A percentile compares a stretch with the other conserved stretches of the same genome.
These are phyloP conservation scores for Crithidia thermophila DNA, from an alignment of 208 protist species.

Conservation along the genomic window DNA sequence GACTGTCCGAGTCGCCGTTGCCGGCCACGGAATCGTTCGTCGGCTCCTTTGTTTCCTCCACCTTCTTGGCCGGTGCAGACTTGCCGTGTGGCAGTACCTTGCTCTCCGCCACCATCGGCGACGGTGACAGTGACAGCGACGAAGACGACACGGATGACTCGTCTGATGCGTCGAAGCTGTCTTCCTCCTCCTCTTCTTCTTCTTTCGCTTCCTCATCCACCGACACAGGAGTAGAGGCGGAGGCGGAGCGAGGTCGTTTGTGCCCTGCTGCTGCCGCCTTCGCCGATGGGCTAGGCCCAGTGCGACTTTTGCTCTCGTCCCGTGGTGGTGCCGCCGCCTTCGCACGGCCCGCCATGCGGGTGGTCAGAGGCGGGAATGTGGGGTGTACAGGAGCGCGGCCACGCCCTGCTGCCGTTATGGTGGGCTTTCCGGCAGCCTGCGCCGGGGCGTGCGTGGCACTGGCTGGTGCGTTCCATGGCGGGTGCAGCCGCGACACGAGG, in stretches of 20 bases:
- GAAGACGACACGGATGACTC: background rate
- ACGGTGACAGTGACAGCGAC: slow-evolving; percentile 6
- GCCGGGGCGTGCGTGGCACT: background rate
- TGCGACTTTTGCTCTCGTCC: background rate
- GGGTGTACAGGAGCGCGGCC: background rate
- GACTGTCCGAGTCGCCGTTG: too few relatives aligned
- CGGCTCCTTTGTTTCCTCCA: background rate
- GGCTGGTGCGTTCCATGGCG: slow-evolving; percentile 12
- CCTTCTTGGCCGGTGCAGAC: too few relatives aligned
- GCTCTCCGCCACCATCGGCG: slow-evolving; percentile 19
- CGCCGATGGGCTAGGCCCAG: too few relatives aligned
- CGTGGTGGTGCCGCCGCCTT: background rate
- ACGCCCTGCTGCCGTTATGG: background rate
- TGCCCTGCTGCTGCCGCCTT: background rate
- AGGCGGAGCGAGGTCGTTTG: slow-evolving; percentile 20
- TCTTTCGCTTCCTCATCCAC: background rate
- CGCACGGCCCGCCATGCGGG: too few relatives aligned
- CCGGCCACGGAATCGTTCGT: slow-evolving; percentile 1
- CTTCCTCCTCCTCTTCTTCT: background rate
- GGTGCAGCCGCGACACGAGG: slow-evolving; percentile 24
- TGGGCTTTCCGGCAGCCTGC: background rate
- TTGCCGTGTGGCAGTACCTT: background rate
- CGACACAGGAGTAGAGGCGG: background rate
- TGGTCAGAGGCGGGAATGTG: too few relatives aligned
- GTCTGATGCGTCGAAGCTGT: background rate